Conservation (phyloP, 345 rosid species). For the Lepidium africanum region DNA sequence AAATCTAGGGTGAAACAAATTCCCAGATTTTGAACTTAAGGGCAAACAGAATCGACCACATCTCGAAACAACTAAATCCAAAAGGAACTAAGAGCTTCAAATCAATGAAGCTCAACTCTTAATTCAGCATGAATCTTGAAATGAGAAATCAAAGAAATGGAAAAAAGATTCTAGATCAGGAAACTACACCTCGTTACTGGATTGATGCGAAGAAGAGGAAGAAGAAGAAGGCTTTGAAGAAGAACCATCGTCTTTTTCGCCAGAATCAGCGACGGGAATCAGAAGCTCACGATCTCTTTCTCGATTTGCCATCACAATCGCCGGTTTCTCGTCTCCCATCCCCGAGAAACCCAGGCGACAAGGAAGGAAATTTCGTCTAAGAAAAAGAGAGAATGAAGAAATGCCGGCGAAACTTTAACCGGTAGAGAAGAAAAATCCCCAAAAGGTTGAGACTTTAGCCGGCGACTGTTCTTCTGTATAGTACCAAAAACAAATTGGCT, state of each 20-base stretch:
- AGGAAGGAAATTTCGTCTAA: neutral
- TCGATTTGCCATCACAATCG: slow-evolving; percentile 50
- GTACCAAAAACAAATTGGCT: neutral
- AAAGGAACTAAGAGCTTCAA: neutral
- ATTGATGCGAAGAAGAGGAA: slow-evolving; percentile 57
- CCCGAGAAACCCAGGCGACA: neutral
- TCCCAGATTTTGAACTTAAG: slow-evolving; percentile 14
- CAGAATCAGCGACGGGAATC: slow-evolving; percentile 61
- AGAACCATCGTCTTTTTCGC: slow-evolving; percentile 25
- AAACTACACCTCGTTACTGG: slow-evolving; percentile 67
- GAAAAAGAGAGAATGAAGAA: neutral
- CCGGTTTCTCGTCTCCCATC: slow-evolving; percentile 86
- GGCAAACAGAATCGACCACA: neutral
- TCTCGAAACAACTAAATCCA: neutral
- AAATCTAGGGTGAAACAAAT: slow-evolving; percentile 11
- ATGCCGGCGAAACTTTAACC: neutral
- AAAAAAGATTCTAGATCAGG: slow-evolving; percentile 4
- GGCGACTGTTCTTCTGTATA: slow-evolving; percentile 8
- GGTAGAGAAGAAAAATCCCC: slow-evolving; percentile 1
- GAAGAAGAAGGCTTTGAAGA: slow-evolving; percentile 60
- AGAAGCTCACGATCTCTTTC: slow-evolving; percentile 90
- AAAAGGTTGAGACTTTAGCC: slow-evolving; percentile 18
- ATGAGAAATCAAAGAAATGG: neutral
- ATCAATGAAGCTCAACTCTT: neutral
- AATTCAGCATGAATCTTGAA: neutral